Conservation (phyloP, 805 yeast species). For the Zygosaccharomyces pseudorouxii region DNA sequence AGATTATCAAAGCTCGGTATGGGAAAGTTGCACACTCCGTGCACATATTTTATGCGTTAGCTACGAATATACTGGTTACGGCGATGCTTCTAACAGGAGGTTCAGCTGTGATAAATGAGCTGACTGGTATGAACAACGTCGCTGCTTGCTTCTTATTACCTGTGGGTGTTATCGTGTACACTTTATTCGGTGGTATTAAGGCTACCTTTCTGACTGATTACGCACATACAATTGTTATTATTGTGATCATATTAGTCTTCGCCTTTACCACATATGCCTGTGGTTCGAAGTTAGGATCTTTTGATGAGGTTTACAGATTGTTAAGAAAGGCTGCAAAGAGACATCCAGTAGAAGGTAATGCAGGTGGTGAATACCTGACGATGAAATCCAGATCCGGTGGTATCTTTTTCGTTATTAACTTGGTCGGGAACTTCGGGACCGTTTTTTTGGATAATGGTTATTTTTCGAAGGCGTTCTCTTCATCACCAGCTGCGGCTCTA, state of each 20-base stretch:
- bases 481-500: conserved; percentile 75
- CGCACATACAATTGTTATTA: conserved; percentile 73
- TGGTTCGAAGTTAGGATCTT: conserved; percentile 70
- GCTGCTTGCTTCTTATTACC: conserved; percentile 85
- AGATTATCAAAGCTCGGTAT: conserved; percentile 74
- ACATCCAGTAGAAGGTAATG: conserved; percentile 72
- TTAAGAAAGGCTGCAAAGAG: conserved; percentile 55
- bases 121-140: conserved; percentile 78
- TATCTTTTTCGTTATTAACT: conserved; percentile 80
- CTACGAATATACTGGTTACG: conserved; percentile 84
- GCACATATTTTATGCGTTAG: conserved; percentile 73
- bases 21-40: conserved; percentile 71
- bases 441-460: conserved; percentile 84
- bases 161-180: conserved; percentile 68
- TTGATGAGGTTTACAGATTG: conserved; percentile 71
- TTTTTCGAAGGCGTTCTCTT: conserved; percentile 85
- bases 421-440: conserved; percentile 87
- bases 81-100: conserved; percentile 93
- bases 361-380: conserved; percentile 82
- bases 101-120: conserved; percentile 70
- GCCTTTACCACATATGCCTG: conserved; percentile 76
- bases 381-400: conserved; percentile 85
- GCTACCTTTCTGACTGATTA: conserved; percentile 80
- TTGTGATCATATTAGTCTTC: conserved; percentile 73
- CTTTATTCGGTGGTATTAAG: conserved; percentile 75